Evolutionary conservation across 176 grass and related monocot species (phyloP).

Genomic region (Triticum turgidum): DNA sequence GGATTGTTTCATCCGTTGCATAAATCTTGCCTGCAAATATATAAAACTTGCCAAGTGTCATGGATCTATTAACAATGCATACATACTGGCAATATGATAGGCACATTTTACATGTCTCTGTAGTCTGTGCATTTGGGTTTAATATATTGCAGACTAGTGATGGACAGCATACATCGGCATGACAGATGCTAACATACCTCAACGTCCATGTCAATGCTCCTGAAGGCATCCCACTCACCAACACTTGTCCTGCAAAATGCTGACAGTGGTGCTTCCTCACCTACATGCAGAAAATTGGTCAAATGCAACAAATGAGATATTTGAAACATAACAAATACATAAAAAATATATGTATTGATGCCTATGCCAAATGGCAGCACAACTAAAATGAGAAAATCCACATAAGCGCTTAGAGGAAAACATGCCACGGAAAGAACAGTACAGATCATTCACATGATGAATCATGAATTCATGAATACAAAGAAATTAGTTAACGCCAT

Average conservation of each 20-base stretch:
- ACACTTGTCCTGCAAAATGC: constrained; percentile 76
- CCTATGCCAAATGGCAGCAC: constrained; percentile 3
- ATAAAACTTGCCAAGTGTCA: neutral
- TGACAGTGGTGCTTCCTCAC: constrained; percentile 66
- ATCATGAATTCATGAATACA: neutral
- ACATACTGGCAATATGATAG: neutral
- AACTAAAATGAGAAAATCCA: neutral
- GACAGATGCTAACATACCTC: constrained; percentile 44
- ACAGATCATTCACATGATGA: neutral
- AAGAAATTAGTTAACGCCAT: neutral
- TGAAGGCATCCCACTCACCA: constrained; percentile 81
- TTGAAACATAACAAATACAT: neutral
- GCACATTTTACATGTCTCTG: neutral
- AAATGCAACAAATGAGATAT: constrained; percentile 7
- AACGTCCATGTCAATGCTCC: constrained; percentile 87
- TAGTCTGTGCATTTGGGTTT: neutral
- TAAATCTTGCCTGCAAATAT: constrained; percentile 56
- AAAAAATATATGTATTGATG: neutral
- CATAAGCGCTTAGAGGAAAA: constrained; percentile 12
- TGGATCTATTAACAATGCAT: constrained; percentile 2
- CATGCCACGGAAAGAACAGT: neutral
- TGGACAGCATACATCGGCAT: neutral
- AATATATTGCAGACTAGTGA: neutral
- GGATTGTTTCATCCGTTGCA: constrained; percentile 43
- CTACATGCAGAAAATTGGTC: constrained; percentile 33